Evolutionary conservation across 768 basidiomycete genomes (phyloP).

Genomic region (Phanerochaete sordida): DNA sequence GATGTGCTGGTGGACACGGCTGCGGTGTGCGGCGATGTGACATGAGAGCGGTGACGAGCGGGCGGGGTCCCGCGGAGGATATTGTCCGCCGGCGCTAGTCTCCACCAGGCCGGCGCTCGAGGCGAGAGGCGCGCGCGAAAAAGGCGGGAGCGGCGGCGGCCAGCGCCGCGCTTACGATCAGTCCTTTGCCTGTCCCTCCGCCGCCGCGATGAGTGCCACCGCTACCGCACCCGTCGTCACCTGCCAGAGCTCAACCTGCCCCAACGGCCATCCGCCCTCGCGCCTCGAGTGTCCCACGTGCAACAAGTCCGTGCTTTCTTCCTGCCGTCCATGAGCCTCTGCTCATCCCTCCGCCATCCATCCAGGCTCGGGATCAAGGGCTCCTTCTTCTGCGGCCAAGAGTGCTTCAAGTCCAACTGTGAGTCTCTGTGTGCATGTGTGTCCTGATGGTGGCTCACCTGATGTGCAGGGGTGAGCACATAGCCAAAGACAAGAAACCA

Average conservation of each 20-base stretch:
- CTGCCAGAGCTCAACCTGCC: slow-evolving; percentile 71
- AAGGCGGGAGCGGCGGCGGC: too few relatives aligned
- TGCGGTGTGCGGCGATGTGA: too few relatives aligned
- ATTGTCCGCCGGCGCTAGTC: too few relatives aligned
- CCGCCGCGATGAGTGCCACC: slow-evolving; percentile 32
- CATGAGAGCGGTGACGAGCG: too few relatives aligned
- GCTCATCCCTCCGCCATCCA: slow-evolving; percentile 13
- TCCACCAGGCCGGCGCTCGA: too few relatives aligned
- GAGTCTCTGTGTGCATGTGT: slow-evolving; percentile 31
- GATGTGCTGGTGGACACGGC: too few relatives aligned
- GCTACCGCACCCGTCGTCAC: slow-evolving; percentile 29
- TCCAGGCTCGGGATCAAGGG: slow-evolving; percentile 74
- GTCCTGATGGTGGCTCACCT: slow-evolving; percentile 12
- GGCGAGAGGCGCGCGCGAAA: neutral
- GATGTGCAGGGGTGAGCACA: slow-evolving; percentile 30
- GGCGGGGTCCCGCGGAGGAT: too few relatives aligned
- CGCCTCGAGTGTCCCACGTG: slow-evolving; percentile 92
- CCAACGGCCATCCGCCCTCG: slow-evolving; percentile 82
- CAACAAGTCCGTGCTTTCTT: slow-evolving; percentile 61
- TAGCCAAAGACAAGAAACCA: too few relatives aligned
- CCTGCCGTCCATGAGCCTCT: neutral
- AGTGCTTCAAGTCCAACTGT: slow-evolving; percentile 96
- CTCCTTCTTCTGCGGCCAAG: slow-evolving; percentile 91
- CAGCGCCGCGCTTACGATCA: neutral
- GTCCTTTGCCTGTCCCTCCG: neutral